Percentiles rank a stretch among this genome's conserved stretches.
Conservation (phyloP, 23 red algal species). For the Cyanidioschyzon merolae region DNA sequence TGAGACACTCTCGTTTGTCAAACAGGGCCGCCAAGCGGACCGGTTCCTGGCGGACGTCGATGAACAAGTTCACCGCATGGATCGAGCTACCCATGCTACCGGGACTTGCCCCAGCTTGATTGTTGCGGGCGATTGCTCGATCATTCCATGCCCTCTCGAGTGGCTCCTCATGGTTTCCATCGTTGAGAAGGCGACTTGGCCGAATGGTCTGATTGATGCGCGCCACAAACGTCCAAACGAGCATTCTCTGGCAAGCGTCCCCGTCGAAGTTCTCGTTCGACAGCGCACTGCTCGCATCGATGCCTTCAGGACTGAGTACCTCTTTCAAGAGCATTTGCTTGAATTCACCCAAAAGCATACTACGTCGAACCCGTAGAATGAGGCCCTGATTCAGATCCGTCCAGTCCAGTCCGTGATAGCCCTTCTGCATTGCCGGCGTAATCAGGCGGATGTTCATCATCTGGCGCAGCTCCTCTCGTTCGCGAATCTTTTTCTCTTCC, state of each 20-base stretch:
- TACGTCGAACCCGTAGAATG: conserved; percentile 35
- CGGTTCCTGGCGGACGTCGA: conserved; percentile 15
- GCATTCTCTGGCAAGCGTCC: conserved; percentile 22
- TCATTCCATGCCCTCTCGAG: conserved; percentile 40
- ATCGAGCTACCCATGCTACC: conserved; percentile 20
- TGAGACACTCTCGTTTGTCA: neutral
- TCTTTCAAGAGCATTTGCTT: conserved; percentile 28
- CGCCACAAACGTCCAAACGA: conserved; percentile 55
- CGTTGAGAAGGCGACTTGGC: conserved; percentile 49
- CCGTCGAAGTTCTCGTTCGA: conserved; percentile 36
- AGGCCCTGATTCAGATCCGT: conserved; percentile 44
- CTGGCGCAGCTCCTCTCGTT: conserved; percentile 71
- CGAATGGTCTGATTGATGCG: conserved; percentile 55
- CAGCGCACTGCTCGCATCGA: neutral
- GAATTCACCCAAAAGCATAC: conserved; percentile 41
- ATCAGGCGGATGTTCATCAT: conserved; percentile 64
- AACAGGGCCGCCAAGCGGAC: neutral
- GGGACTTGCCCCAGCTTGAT: conserved; percentile 18
- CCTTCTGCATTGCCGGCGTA: conserved; percentile 32
- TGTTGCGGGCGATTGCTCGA: conserved; percentile 9
- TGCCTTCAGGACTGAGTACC: neutral
- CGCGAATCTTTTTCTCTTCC: conserved; percentile 43
- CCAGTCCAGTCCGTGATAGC: conserved; percentile 47
- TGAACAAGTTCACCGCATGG: conserved; percentile 24
- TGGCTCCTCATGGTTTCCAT: conserved; percentile 38